These are phyloP conservation scores for Diaporthe sp. DNA, from an alignment of 2,329 filamentous ascomycete genomes.

Conservation along the genomic window DNA sequence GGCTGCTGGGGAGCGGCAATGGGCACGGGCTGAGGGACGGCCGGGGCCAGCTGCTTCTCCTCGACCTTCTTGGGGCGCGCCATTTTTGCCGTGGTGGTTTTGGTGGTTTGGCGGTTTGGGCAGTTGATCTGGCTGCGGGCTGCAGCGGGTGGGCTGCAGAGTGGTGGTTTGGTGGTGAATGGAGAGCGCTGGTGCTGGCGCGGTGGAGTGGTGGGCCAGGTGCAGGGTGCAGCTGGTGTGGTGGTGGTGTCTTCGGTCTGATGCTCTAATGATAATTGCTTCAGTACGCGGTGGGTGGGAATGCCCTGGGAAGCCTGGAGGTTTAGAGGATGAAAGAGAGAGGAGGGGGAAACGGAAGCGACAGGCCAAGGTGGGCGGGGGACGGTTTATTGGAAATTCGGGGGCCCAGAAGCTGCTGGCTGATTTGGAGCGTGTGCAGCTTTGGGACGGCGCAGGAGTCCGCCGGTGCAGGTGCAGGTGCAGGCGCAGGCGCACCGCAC, in stretches of 20 bases:
- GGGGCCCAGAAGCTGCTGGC: slow-evolving; percentile 35
- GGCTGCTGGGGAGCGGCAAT: slow-evolving; percentile 33
- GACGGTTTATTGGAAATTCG: slow-evolving; percentile 37
- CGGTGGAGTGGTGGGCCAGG: slow-evolving; percentile 28
- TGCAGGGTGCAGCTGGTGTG: slow-evolving; percentile 28
- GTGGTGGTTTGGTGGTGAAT: not conserved
- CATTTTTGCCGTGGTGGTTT: slow-evolving; percentile 47
- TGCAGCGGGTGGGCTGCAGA: slow-evolving; percentile 9
- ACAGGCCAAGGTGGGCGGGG: slow-evolving; percentile 34
- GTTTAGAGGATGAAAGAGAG: slow-evolving; percentile 39
- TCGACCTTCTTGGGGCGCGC: slow-evolving; percentile 56
- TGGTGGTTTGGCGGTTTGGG: slow-evolving; percentile 25
- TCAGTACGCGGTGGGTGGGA: slow-evolving; percentile 29
- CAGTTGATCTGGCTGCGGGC: not conserved
- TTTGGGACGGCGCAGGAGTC: slow-evolving; percentile 21
- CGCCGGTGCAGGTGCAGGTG: slow-evolving; percentile 1
- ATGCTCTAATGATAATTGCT: slow-evolving; percentile 35
- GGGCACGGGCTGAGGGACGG: slow-evolving; percentile 34
- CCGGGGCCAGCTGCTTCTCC: slow-evolving; percentile 40
- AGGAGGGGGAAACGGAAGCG: slow-evolving; percentile 33
- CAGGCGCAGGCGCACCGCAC: slow-evolving; percentile 7
- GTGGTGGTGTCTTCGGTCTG: slow-evolving; percentile 12
- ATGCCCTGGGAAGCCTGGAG: slow-evolving; percentile 36
- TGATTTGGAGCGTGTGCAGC: slow-evolving; percentile 34
- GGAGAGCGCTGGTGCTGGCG: not conserved